A percentile compares a stretch with the other conserved stretches of the same genome.
Conservation (phyloP, 495 filamentous ascomycete genomes). For the Aspergillus mulundensis region DNA sequence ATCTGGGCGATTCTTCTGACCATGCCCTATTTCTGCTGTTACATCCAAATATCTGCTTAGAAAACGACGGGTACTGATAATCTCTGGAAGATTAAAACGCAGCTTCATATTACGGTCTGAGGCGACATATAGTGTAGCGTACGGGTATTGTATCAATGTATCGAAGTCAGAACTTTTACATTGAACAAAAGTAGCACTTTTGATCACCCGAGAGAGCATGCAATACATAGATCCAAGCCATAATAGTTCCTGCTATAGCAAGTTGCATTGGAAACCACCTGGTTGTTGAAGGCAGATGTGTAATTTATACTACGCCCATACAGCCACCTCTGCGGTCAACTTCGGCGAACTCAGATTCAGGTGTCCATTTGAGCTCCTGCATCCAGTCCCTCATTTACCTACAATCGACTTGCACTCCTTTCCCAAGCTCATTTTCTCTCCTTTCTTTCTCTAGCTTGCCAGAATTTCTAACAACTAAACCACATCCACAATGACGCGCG, state of each 20-base stretch:
- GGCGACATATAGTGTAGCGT: neutral
- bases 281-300: neutral
- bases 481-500: slow-evolving; percentile 74
- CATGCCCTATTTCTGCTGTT: neutral
- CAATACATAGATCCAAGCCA: too few relatives aligned
- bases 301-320: neutral
- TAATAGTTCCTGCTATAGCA: too few relatives aligned
- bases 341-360: neutral
- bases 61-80: neutral
- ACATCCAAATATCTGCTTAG: neutral
- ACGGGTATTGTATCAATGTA: neutral
- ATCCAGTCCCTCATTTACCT: slow-evolving; percentile 8
- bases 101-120: neutral
- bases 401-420: neutral
- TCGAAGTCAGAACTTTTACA: neutral
- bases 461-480: neutral
- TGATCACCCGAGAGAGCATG: too few relatives aligned
- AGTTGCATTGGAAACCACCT: too few relatives aligned
- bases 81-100: neutral
- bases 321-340: slow-evolving; percentile 2
- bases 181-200: too few relatives aligned
- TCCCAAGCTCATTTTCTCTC: neutral
- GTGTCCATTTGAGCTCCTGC: neutral
- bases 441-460: neutral
- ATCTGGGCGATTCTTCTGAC: neutral